Base-by-base conservation (phyloP, 306 rosid genomes). In the Sechiopsis laciniata region DNA sequence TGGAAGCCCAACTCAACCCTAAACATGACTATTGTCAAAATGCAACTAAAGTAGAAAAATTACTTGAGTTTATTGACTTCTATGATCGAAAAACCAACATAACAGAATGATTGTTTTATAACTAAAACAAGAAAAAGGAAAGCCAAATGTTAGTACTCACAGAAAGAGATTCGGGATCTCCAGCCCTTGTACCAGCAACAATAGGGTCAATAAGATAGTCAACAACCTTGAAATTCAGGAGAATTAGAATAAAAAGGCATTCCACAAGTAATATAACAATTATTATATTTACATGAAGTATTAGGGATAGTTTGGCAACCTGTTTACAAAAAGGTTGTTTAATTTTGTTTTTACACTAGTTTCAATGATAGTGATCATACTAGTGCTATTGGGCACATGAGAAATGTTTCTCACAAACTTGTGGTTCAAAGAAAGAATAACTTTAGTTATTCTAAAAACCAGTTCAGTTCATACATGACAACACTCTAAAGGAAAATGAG, bases 141-240 rank as follows among this genome's bases (percentile, higher is more conserved):
- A 68, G 7, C 57, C 13, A 48, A 48, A 68, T 46, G 56, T 15
- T 50, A 82, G 66, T 78, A 85, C 98, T 90, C 72, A 90, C 98
- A 73, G 98, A 90, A 75, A 93, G 98, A 81, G 94, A 93, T 67
- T 89, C 92, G 11, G 98, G 96, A 84, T 86, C 97, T 45, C 89
- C 88, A 76, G 83, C 94, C 83, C 96, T 90, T 75, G 94, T 83
- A 72, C 97, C 98, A 29, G 89, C 94, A 76, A 93, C 96, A 76
- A 93, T 69, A 74, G 98, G 98, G 83, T 93, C 96, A 73, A 93
- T 79, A 78, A 93, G 90, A 84, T 88, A 88, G 83, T 93, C 98
- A 76, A 93, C 97, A 59, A 90, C 96, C 98, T 93, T 80, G 72
- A 80, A 76, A 72, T 55, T 55, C 40, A 80, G 59, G 57, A 79